Base-by-base conservation (phyloP, 1,284 basidiomycete genomes). In the Boletellus dicymbophilus region DNA sequence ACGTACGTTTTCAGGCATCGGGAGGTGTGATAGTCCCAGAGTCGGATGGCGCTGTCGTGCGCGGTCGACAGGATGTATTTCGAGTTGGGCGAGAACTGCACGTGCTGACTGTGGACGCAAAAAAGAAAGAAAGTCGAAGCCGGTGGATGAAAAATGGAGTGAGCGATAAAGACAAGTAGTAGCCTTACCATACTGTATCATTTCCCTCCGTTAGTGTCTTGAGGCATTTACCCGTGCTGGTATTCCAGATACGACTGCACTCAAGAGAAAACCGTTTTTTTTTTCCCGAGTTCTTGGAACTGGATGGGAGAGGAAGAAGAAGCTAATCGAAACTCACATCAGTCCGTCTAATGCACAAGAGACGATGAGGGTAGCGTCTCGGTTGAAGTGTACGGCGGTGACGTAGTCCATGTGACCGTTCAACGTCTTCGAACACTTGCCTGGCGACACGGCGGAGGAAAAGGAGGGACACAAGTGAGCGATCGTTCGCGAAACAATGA, bases 331-430 rank as follows among this genome's bases (percentile, higher is more conserved):
- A 90, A 74, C 90, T 64, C 62, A 96, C 94, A 99, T 96, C 44
- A 97, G 75, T 1, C 95, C 97, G 62, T 99, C 96, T 49, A 95
- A 84, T 41, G 91, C 84, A 61, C 90, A 93, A 7, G 91, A 95
- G 2, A 97, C 90, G 52, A 99, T 88, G 62, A 98, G 80, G 0
- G 88, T 88, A 0, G 94, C 93, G 61, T 98, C 96, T 54, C 85
- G 71, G 67, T 95, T 98, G 73, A 98, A 99, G 59, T 92, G 90
- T 1, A 98, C 92, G 5, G 89, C 88, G 28, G 93, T 95, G 13
- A 99, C 93, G 51, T 93, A 95, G 69, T 99, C 97, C 22, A 93
- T 79, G 69, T 99, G 96, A 0, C 94, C 97, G 43, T 94, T 90
- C 27, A 98, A 66, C 1, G 85, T 90, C 66, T 90, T 88, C 66